Base-by-base conservation (phyloP, 2,329 filamentous ascomycete species). In the Colletotrichum orchidophilum region DNA sequence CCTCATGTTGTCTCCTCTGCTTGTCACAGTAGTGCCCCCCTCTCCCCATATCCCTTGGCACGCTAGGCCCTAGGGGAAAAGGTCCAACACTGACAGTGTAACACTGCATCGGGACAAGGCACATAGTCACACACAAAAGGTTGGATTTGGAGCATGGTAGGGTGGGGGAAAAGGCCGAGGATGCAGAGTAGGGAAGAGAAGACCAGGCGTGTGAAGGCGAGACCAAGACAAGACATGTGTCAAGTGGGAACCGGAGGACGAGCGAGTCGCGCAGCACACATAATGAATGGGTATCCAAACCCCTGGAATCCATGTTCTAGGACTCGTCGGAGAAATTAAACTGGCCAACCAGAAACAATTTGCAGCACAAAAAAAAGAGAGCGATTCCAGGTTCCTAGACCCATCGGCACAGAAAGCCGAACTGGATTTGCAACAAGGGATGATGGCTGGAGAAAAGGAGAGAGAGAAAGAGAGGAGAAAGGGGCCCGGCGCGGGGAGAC, bases 151-250 rank as follows among this genome's bases (percentile, higher is more conserved):
- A 39, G n/a, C 24, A 59, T 35, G 7, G 24, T 27, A 12, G 53
- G 21, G 33, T 46, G 39, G 39, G 39, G 39, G n/a, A 46, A 18
- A 46, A 46, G 39, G 39, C 18, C 39, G 39, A 46, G 18, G 39
- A 46, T 46, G 39, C 21, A 59, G 18, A 55, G 21, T 24, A 29
- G 15, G 15, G n/a, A 26, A 27, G 58, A 33, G 53, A 13, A 11
- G 13, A 26, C 49, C 27, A 55, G 55, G 46, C 59, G 46, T 27
- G 27, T 29, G 29, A 61, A 57, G 53, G 49, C 67, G 57, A 70
- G 53, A 67, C 67, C 55, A 70, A 70, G 63, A 67, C 67, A 67
- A 67, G 67, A 67, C 63, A 24, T 62, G 67, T 70, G 49, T 70
- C 67, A 70, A 70, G 63, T 70, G 35, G 57, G 31, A 70, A 61